These are phyloP conservation scores for Hygrophoropsis aurantiaca DNA, from an alignment of 768 basidiomycete species.

Conservation along the genomic window DNA sequence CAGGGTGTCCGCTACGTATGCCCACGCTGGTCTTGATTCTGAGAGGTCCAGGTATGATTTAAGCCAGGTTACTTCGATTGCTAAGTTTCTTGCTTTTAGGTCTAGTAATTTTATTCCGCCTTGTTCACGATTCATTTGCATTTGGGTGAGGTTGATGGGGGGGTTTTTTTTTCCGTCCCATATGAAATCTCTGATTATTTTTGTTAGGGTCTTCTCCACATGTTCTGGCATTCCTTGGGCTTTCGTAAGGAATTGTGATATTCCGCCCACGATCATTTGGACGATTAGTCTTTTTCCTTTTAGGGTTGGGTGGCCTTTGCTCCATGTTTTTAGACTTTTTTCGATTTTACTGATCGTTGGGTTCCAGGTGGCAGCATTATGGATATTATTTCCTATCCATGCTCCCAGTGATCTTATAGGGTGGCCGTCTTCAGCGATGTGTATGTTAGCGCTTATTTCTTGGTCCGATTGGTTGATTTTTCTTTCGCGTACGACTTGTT, in stretches of 20 bases:
- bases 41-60: conserved; percentile 8
- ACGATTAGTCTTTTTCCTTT: conserved; percentile 5
- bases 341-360: conserved; percentile 20
- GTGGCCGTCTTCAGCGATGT: conserved; percentile 14
- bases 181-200: conserved; percentile 6
- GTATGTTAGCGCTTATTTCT: background rate
- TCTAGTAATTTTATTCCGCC: conserved; percentile 10
- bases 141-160: background rate
- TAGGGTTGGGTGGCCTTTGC: conserved; percentile 10
- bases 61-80: conserved; percentile 14
- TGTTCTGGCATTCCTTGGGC: conserved; percentile 25
- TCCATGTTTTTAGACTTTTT: conserved; percentile 7
- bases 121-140: conserved; percentile 8
- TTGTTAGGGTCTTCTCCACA: conserved; percentile 3
- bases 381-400: conserved; percentile 24
- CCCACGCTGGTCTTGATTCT: conserved; percentile 6
- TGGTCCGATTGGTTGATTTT: background rate
- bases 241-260: conserved; percentile 23
- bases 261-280: conserved; percentile 18
- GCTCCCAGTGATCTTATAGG: conserved; percentile 10
- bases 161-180: conserved; percentile 4
- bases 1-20: background rate
- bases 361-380: conserved; percentile 11
- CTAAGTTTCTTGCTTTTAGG: conserved; percentile 8
- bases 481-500: too few species aligned